A percentile compares a stretch with the other conserved stretches of the same genome.
These are phyloP conservation scores for Saksenaea oblongispora DNA, from an alignment of 371 early-diverging fungal species.

Conservation along the genomic window DNA sequence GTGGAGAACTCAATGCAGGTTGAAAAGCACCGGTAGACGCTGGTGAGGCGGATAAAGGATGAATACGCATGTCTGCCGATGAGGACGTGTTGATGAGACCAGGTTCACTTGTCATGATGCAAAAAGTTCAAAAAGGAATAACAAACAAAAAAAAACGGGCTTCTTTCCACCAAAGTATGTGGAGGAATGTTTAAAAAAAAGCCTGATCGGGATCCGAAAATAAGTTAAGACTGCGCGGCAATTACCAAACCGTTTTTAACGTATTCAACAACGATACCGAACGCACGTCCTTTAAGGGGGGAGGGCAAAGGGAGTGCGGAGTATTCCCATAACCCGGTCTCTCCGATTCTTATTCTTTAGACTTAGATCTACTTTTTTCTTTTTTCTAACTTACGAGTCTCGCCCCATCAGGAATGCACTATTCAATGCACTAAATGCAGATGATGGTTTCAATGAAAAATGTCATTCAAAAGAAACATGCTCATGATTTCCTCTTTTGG, in stretches of 20 bases:
- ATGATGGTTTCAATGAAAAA: background rate
- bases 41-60: slow-evolving; percentile 31
- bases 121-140: slow-evolving; percentile 14
- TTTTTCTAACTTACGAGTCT: no score
- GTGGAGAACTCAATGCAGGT: slow-evolving; percentile 11
- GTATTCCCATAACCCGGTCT: background rate
- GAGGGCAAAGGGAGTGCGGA: background rate
- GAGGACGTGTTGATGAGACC: slow-evolving; percentile 16
- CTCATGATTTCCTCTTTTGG: background rate
- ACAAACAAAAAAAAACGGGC: slow-evolving; percentile 6
- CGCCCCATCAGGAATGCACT: background rate
- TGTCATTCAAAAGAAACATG: slow-evolving; percentile 4
- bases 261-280: background rate
- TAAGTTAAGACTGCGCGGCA: slow-evolving; percentile 3
- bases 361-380: background rate
- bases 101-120: slow-evolving; percentile 20
- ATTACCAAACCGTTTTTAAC: background rate
- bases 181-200: slow-evolving; percentile 23
- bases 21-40: slow-evolving; percentile 18
- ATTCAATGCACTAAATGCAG: background rate
- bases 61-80: slow-evolving; percentile 20
- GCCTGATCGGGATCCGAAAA: background rate
- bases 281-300: background rate
- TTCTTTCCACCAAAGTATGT: slow-evolving; percentile 8
- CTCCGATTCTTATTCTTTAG: background rate